Percentiles rank a stretch among this genome's conserved stretches.
Evolutionary conservation across 129 eudicot species (phyloP).

Genomic region (Gnaphalium uliginosum): DNA sequence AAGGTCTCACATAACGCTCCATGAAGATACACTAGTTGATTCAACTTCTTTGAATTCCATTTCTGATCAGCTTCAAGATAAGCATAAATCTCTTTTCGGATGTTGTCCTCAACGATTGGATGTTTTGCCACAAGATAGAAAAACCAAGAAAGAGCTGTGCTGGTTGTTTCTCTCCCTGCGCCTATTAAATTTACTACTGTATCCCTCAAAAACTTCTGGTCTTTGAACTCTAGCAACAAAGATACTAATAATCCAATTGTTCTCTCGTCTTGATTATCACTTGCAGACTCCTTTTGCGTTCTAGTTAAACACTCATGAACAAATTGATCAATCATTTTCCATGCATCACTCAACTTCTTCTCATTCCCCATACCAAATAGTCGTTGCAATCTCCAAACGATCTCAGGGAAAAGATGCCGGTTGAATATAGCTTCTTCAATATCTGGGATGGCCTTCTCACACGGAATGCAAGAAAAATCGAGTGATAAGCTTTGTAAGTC

Average conservation of each 20-base stretch:
- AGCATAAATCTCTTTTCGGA: slow-evolving; percentile 36
- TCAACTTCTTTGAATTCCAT: slow-evolving; percentile 10
- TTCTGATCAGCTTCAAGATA: not conserved
- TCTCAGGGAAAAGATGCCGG: slow-evolving; percentile 48
- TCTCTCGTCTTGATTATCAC: not conserved
- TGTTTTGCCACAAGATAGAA: slow-evolving; percentile 41
- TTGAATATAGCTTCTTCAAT: slow-evolving; percentile 33
- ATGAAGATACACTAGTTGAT: slow-evolving; percentile 45
- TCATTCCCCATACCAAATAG: slow-evolving; percentile 48
- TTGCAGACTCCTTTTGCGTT: not conserved
- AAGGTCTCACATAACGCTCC: slow-evolving; percentile 49
- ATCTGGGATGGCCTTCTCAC: slow-evolving; percentile 26
- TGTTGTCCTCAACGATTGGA: slow-evolving; percentile 33
- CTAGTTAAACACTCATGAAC: slow-evolving; percentile 11
- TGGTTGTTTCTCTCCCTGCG: slow-evolving; percentile 52
- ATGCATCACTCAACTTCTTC: slow-evolving; percentile 34
- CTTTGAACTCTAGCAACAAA: not conserved
- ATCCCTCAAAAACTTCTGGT: slow-evolving; percentile 34
- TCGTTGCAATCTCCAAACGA: slow-evolving; percentile 42
- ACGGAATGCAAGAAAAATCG: slow-evolving; percentile 31
- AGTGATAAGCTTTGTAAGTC: slow-evolving; percentile 40
- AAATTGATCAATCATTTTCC: slow-evolving; percentile 28
- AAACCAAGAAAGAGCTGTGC: slow-evolving; percentile 50
- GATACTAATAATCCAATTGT: not conserved
- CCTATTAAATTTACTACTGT: slow-evolving; percentile 29